Percentiles rank a stretch among this genome's conserved stretches.
Evolutionary conservation across 2,329 filamentous ascomycete species (phyloP).

Genomic region (Didymella arachidicola): DNA sequence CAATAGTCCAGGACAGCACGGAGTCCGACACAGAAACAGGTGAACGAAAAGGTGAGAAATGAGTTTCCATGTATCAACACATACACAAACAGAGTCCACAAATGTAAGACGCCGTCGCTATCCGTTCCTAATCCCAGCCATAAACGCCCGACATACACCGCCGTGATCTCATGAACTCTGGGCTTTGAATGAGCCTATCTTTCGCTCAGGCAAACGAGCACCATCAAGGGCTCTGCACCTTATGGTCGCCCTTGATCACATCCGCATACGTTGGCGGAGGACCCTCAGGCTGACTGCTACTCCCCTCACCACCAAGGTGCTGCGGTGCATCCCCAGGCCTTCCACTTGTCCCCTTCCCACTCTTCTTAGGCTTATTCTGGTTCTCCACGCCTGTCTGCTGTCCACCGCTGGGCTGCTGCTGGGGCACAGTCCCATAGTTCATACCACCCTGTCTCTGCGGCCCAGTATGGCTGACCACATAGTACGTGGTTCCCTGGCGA

Average conservation of each 20-base stretch:
- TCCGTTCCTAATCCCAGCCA: not conserved
- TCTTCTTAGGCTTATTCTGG: constrained; percentile 31
- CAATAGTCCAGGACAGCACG: no score
- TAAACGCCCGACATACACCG: not conserved
- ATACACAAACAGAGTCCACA: not conserved
- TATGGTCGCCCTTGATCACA: constrained; percentile 87
- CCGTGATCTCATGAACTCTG: not conserved
- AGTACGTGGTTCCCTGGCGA: constrained; percentile 36
- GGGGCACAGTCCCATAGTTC: constrained; percentile 55
- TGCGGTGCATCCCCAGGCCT: constrained; percentile 21
- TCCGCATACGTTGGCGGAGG: constrained; percentile 87
- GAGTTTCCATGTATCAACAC: not conserved
- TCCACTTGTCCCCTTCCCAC: constrained; percentile 21
- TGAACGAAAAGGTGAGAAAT: no score
- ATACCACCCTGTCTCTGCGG: constrained; percentile 49
- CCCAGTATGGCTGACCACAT: constrained; percentile 38
- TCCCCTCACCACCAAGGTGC: constrained; percentile 35
- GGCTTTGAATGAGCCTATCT: not conserved
- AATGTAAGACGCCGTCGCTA: not conserved
- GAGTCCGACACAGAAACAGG: no score
- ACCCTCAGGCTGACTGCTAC: constrained; percentile 51
- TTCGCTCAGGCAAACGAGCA: no score
- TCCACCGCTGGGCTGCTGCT: constrained; percentile 42
- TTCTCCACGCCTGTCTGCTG: constrained; percentile 50
- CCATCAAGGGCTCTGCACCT: constrained; percentile 69